Conservation (phyloP, 306 rosid genomes). For the Malus fusca region DNA sequence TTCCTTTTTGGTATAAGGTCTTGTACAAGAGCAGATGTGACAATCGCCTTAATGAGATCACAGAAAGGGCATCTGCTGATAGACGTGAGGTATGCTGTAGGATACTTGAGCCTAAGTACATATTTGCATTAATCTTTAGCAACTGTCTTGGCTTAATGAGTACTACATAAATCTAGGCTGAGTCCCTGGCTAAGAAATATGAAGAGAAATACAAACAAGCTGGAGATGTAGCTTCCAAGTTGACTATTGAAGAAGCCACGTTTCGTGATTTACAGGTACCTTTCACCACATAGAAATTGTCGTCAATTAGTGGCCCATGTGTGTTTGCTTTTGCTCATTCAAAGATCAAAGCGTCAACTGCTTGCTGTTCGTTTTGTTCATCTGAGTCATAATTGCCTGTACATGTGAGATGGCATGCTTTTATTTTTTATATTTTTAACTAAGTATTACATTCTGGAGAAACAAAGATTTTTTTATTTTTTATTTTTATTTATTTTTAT, state of each 20-base stretch:
- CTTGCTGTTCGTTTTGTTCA: neutral
- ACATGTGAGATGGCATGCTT: neutral
- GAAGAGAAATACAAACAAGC: constrained; percentile 87
- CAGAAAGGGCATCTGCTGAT: constrained; percentile 76
- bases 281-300: neutral
- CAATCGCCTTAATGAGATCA: constrained; percentile 83
- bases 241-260: constrained; percentile 85
- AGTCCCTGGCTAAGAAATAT: constrained; percentile 71
- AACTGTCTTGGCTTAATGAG: constrained; percentile 12
- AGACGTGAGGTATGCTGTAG: constrained; percentile 69
- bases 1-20: constrained; percentile 43
- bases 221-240: constrained; percentile 92
- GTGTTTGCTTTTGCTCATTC: neutral
- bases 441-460: neutral
- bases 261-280: constrained; percentile 90
- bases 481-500: no score
- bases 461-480: neutral
- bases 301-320: neutral
- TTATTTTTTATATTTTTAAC: neutral
- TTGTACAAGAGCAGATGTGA: constrained; percentile 99
- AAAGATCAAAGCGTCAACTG: constrained; percentile 2
- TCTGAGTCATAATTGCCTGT: constrained; percentile 3
- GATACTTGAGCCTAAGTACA: constrained; percentile 20
- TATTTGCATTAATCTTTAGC: constrained; percentile 8
- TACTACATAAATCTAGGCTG: constrained; percentile 48